These are phyloP conservation scores for Laguncularia racemosa DNA, from an alignment of 345 rosid genomes.

Conservation along the genomic window DNA sequence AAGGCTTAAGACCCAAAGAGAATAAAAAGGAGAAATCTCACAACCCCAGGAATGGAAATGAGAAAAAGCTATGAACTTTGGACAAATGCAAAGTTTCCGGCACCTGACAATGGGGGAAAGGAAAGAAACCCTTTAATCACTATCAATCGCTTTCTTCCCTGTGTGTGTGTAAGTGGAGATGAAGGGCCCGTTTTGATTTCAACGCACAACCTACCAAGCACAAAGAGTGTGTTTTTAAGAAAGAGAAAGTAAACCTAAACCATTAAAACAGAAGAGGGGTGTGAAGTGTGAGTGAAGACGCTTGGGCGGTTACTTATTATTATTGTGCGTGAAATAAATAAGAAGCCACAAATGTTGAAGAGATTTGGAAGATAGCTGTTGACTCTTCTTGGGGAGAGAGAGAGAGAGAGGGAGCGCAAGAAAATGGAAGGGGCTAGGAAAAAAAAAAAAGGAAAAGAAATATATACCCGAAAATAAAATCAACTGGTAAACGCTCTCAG, in stretches of 20 bases:
- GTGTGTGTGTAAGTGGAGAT: slow-evolving; percentile 31
- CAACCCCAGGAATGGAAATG: not conserved
- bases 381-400: not conserved
- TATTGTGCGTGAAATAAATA: slow-evolving; percentile 2
- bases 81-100: slow-evolving; percentile 14
- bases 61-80: slow-evolving; percentile 35
- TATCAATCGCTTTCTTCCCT: slow-evolving; percentile 13
- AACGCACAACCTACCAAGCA: slow-evolving; percentile 47
- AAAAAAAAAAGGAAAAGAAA: not conserved
- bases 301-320: slow-evolving; percentile 16
- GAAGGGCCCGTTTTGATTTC: slow-evolving; percentile 36
- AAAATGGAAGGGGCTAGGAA: not conserved
- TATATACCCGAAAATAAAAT: no score
- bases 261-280: slow-evolving; percentile 16
- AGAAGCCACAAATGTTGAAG: slow-evolving; percentile 8
- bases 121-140: slow-evolving; percentile 27
- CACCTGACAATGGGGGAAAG: slow-evolving; percentile 23
- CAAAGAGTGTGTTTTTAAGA: slow-evolving; percentile 17
- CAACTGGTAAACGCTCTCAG: no score
- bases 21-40: slow-evolving; percentile 9
- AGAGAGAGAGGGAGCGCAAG: not conserved
- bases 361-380: slow-evolving; percentile 7
- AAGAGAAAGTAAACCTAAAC: slow-evolving; percentile 35
- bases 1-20: not conserved
- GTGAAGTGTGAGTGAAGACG: slow-evolving; percentile 17